Evolutionary conservation across 345 rosid species (phyloP).

Genomic region (Streptanthus diversifolius): DNA sequence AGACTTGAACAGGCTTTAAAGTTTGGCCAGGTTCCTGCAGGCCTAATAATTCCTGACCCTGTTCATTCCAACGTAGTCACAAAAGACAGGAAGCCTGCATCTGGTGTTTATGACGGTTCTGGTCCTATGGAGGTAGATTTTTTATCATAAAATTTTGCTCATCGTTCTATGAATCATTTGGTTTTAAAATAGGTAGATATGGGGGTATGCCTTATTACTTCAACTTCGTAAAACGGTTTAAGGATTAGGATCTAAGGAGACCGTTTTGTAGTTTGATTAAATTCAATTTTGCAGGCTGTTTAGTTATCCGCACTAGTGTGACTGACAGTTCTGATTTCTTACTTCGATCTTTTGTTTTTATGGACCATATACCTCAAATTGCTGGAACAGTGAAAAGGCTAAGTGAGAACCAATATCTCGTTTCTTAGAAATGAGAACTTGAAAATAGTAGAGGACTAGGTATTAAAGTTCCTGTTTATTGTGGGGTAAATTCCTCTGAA

Average conservation of each 20-base stretch:
- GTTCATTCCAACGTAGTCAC: slow-evolving; percentile 1
- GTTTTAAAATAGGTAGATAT: neutral
- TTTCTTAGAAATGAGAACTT: too few species aligned
- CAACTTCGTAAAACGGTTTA: neutral
- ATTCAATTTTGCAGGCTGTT: too few species aligned
- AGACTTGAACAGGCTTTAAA: slow-evolving; percentile 95
- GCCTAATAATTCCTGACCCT: slow-evolving; percentile 52
- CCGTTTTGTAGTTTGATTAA: neutral
- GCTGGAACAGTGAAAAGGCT: too few species aligned
- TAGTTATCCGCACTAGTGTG: neutral
- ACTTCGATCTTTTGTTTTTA: neutral
- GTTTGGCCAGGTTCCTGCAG: slow-evolving; percentile 94
- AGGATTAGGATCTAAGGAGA: neutral
- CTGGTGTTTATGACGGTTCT: slow-evolving; percentile 49
- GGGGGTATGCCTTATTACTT: neutral
- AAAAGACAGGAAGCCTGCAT: slow-evolving; percentile 37
- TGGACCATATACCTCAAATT: neutral
- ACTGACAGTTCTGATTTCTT: neutral
- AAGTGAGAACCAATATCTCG: too few species aligned
- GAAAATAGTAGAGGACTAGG: neutral
- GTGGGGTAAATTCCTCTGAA: neutral
- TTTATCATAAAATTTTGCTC: neutral
- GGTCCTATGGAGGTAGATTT: slow-evolving; percentile 55
- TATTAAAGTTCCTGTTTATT: neutral
- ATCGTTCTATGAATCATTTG: neutral